Base-by-base conservation (phyloP, 371 early-diverging fungal genomes). In the Choanephora cucurbitarum region DNA sequence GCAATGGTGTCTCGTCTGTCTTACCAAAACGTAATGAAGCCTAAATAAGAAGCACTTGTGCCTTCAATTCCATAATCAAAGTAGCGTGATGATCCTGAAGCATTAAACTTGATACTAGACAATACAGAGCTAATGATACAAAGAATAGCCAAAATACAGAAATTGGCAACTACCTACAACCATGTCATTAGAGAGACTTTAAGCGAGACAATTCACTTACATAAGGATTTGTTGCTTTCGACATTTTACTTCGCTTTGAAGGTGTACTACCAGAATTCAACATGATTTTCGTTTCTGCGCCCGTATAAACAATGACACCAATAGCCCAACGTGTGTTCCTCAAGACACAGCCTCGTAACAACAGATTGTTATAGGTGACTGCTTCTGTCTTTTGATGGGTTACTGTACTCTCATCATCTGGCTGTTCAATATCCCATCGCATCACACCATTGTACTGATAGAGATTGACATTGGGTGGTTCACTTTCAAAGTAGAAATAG, bases 171-270 rank as follows among this genome's bases (percentile, higher is more conserved):
- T 11, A 69, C 77, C 81, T 78, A 67, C 34, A 52, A 42, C 41
- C 18, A 33, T 28, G 28, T n/a, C n/a, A n/a, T n/a, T n/a, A n/a
- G n/a, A n/a, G n/a, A n/a, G n/a, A n/a, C n/a, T n/a, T n/a, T n/a
- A n/a, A n/a, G n/a, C n/a, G n/a, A n/a, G n/a, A n/a, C n/a, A n/a
- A n/a, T 17, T 22, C 4, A 44, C 71, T 69, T 82, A 92, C 90
- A 64, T 94, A 95, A 45, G 88, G 90, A 77, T 98, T 98, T 52
- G 98, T 86, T 63, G 90, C 90, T 46, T 89, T 86, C 55, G 98
- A 98, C 60, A 99, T 92, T 34, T 87, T 85, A 65, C 94, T 93
- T 23, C 94, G 89, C 72, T 99, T 99, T 55, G 90, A 90, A 3
- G 96, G 96, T 0, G 96, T 95, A 24, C 79, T 85, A 22, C 95